Percentiles rank a stretch among this genome's conserved stretches.
Evolutionary conservation across 192 early-diverging fungal genomes (phyloP).

Genomic region (Backusella circina): DNA sequence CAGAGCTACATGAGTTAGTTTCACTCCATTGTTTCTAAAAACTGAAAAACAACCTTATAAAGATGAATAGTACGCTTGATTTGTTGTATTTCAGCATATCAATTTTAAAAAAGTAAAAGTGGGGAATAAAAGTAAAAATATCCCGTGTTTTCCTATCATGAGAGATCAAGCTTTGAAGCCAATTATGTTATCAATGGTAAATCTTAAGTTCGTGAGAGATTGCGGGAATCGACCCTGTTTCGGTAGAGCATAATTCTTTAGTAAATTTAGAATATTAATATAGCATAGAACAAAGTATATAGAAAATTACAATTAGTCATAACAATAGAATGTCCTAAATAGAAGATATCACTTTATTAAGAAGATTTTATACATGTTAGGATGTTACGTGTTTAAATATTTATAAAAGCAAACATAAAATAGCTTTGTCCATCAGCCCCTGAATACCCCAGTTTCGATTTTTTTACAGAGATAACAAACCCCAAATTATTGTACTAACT

Average conservation of each 20-base stretch:
- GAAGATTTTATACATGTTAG: neutral
- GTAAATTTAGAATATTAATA: neutral
- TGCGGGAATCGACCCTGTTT: neutral
- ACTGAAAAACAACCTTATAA: neutral
- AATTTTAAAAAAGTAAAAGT: neutral
- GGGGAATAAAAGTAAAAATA: neutral
- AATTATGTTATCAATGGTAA: neutral
- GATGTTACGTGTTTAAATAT: neutral
- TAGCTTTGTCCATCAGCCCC: neutral
- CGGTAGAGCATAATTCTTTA: neutral
- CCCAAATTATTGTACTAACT: neutral
- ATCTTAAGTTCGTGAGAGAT: neutral
- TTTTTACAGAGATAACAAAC: neutral
- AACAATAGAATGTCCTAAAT: neutral
- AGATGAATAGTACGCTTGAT: neutral
- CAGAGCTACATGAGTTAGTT: neutral
- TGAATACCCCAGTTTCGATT: neutral
- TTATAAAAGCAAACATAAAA: neutral
- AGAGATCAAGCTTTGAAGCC: neutral
- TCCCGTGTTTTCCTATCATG: neutral
- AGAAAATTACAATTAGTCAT: neutral
- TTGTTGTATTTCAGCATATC: neutral
- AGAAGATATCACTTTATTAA: neutral
- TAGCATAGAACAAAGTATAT: neutral
- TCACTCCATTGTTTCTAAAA: neutral